Base-by-base conservation (phyloP, 1,284 basidiomycete species). In the Gomphus sp. region DNA sequence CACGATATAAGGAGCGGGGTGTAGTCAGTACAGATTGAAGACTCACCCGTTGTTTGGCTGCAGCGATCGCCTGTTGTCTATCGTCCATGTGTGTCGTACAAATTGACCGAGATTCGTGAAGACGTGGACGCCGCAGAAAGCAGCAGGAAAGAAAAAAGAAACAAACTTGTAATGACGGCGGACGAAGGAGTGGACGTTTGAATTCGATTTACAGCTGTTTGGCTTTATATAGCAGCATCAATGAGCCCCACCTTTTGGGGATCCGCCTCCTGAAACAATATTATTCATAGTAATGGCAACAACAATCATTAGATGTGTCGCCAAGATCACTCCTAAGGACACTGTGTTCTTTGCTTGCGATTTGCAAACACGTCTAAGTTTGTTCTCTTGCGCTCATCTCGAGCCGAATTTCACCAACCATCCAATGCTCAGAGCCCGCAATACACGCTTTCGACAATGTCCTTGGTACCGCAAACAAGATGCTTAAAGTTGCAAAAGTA, bases 261-360 rank as follows among this genome's bases (percentile, higher is more conserved):
- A 14, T n/a, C 44, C 41, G n/a, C 41, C n/a, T n/a, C 41, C 47
- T 49, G 25, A 16, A 14, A 25, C n/a, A 12, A 55, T 8, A 25
- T 33, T 31, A 31, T 4, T 41, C 11, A 18, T 28, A 10, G 36
- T 44, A 11, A 55, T 55, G 54, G 28, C 54, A n/a, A 33, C 33
- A 18, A 31, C 54, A 2, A 55, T 55, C 39, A 41, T 39, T 22
- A 36, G 43, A 43, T n/a, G 69, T 28, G 63, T 74, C 45, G 66
- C 69, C 4, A 75, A 69, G 59, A 72, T 82, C 61, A 68, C 76
- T 18, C 76, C 80, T 9, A 65, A 66, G 0, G 71, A 71, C 8
- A 85, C 87, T 11, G 69, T 87, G 33, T 82, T 94, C 73, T 79
- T 93, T 60, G 73, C 90, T 39, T 93, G 91, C 70, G 91, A 94